Evolutionary conservation across 2,329 filamentous ascomycete species (phyloP), one percentile per base, ranked within the genome.

Genomic region (Fusarium sp.): DNA sequence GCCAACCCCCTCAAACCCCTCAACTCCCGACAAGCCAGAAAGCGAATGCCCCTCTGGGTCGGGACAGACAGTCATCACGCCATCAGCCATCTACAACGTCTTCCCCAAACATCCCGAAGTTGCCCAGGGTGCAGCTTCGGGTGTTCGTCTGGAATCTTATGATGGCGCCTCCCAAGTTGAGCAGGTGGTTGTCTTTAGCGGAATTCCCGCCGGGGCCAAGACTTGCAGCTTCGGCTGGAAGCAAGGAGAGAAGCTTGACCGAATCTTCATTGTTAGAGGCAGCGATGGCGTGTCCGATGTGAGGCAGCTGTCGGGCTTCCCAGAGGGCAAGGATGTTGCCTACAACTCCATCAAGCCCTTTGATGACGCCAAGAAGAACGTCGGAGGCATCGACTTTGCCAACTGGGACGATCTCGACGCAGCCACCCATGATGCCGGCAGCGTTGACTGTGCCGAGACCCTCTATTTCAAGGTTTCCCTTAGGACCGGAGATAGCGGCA

Each of bases 171-270:
- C 80, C 2, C 69, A 75, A n/a, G 63, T 77, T 2, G 79, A 82
- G 62, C 82, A 83, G 57, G 79, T 79, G 0, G 73, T 76, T 36
- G 70, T 81, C 14, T 84, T 83, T 76, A 61, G 64, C n/a, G 79
- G 75, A 22, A 79, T 84, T 59, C 81, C 82, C 0, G 47, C 75
- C 0, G 40, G 33, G 0, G 81, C 81, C 9, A 79, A 74, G 57
- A 50, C 40, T 2, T 84, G 82, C 73, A 22, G 27, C 4, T 70
- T 83, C 9, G 61, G 67, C 18, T 84, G 81, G 82, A 54, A 56
- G 5, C 82, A 83, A 9, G 84, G 82, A 11, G 81, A 79, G 7
- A 81, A 74, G 65, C 81, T 76, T 65, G 80, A 82, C 52, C 84
- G 81, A 68, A 79, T 79, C 57, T 84, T 85, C 68, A 79, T 80